These are phyloP conservation scores for Tripterygium wilfordii DNA, from an alignment of 177 flowering plant genomes.

Conservation along the genomic window DNA sequence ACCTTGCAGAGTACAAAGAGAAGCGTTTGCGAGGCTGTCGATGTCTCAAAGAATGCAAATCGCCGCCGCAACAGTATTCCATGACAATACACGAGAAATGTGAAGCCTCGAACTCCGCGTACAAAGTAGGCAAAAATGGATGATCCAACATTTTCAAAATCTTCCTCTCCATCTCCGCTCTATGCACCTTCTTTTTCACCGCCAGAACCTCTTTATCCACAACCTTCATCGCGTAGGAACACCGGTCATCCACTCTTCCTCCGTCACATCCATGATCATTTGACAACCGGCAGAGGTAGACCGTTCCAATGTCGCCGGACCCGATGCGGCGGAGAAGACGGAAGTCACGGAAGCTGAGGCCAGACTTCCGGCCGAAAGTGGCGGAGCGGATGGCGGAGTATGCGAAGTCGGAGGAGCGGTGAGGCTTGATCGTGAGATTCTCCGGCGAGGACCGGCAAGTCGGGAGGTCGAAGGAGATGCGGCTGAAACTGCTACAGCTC, in stretches of 20 bases:
- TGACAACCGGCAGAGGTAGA: conserved; percentile 60
- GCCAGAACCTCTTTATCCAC: conserved; percentile 64
- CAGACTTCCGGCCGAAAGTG: conserved; percentile 14
- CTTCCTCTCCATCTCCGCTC: conserved; percentile 75
- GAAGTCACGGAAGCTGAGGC: conserved; percentile 55
- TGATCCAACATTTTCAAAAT: conserved; percentile 78
- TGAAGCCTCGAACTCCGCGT: conserved; percentile 68
- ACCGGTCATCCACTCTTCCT: not conserved
- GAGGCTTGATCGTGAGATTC: conserved; percentile 37
- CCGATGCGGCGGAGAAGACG: conserved; percentile 63
- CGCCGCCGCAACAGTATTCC: conserved; percentile 92
- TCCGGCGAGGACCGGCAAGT: conserved; percentile 19
- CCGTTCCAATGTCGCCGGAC: conserved; percentile 74
- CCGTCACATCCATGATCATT: too few species aligned
- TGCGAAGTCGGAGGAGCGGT: conserved; percentile 63
- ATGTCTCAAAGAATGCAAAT: conserved; percentile 66
- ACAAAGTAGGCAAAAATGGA: conserved; percentile 69
- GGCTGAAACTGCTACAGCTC: conserved; percentile 49
- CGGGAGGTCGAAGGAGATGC: conserved; percentile 38
- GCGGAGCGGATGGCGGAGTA: conserved; percentile 48
- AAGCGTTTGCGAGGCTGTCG: conserved; percentile 57
- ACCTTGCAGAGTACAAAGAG: conserved; percentile 70
- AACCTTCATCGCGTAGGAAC: conserved; percentile 77
- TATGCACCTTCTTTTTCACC: conserved; percentile 58
- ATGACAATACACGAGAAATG: conserved; percentile 74